Conservation (phyloP, 2,329 filamentous ascomycete genomes). For the Biscogniauxia sp. region DNA sequence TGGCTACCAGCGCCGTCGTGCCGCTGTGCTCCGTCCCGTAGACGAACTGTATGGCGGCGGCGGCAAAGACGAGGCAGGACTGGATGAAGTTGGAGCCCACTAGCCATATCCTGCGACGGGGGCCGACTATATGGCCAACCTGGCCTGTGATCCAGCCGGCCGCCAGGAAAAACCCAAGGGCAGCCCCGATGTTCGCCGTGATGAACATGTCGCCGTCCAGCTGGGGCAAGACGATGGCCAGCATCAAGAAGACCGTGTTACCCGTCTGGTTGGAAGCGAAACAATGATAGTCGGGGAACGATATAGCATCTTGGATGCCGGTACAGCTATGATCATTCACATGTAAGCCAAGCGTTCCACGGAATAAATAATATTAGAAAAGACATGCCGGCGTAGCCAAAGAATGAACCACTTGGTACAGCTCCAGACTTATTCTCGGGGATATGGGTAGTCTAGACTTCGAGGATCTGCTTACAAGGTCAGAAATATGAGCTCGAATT, state of each 20-base stretch:
- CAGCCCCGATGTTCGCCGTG: conserved; percentile 52
- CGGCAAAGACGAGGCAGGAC: conserved; percentile 51
- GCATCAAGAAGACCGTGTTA: conserved; percentile 59
- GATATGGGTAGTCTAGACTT: neutral
- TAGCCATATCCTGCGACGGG: conserved; percentile 52
- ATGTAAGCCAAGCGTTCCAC: conserved; percentile 5
- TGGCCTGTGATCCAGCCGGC: conserved; percentile 57
- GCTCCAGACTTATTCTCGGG: neutral
- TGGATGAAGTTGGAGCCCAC: conserved; percentile 54
- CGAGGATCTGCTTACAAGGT: conserved; percentile 38
- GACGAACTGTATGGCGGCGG: conserved; percentile 47
- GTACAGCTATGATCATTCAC: conserved; percentile 35
- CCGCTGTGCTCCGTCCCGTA: conserved; percentile 38
- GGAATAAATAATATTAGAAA: neutral
- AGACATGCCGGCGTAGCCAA: neutral
- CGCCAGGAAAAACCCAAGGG: conserved; percentile 54
- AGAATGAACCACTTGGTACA: neutral
- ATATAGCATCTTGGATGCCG: conserved; percentile 56
- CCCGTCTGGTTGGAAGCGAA: conserved; percentile 66
- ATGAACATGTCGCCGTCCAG: conserved; percentile 48
- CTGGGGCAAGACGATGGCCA: conserved; percentile 49
- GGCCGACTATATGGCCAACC: conserved; percentile 50
- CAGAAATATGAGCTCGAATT: conserved; percentile 45
- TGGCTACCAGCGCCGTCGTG: conserved; percentile 40
- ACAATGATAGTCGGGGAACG: conserved; percentile 60